Evolutionary conservation across 768 basidiomycete species (phyloP).

Genomic region (Leucocoprinus birnbaumii): DNA sequence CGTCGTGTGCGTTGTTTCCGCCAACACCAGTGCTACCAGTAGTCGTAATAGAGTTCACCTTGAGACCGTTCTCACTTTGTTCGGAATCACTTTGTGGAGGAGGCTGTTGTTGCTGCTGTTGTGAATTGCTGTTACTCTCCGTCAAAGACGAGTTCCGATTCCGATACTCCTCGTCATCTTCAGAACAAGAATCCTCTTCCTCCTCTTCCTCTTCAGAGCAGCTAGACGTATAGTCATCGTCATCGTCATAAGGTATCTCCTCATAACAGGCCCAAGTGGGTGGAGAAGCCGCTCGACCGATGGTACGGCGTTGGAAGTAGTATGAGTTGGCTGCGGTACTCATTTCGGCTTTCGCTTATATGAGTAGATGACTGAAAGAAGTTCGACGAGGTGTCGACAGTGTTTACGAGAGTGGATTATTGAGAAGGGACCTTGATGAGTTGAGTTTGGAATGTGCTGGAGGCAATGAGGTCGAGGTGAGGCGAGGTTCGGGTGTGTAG

Average conservation of each 20-base stretch:
- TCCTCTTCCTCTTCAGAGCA: no score
- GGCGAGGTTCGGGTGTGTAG: no score
- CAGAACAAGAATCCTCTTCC: slow-evolving; percentile 57
- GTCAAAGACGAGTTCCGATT: no score
- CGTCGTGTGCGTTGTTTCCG: slow-evolving; percentile 28
- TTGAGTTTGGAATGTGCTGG: slow-evolving; percentile 1
- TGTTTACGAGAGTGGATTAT: neutral
- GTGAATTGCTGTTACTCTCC: slow-evolving; percentile 6
- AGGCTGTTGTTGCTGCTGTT: neutral
- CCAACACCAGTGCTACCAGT: slow-evolving; percentile 16
- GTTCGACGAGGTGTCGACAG: neutral
- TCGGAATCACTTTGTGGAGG: slow-evolving; percentile 17
- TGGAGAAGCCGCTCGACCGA: slow-evolving; percentile 79
- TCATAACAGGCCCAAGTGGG: slow-evolving; percentile 91
- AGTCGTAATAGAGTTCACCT: neutral
- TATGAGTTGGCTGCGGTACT: slow-evolving; percentile 36
- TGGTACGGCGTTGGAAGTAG: slow-evolving; percentile 67
- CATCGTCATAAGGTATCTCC: slow-evolving; percentile 76
- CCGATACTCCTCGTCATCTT: slow-evolving; percentile 75
- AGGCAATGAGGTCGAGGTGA: slow-evolving; percentile 12
- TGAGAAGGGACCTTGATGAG: no score
- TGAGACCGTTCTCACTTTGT: slow-evolving; percentile 10
- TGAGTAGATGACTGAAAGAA: neutral
- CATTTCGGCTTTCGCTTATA: slow-evolving; percentile 21
- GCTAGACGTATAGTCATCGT: slow-evolving; percentile 59